Base-by-base conservation (phyloP, 2,329 filamentous ascomycete genomes). In the Alternaria sp. region DNA sequence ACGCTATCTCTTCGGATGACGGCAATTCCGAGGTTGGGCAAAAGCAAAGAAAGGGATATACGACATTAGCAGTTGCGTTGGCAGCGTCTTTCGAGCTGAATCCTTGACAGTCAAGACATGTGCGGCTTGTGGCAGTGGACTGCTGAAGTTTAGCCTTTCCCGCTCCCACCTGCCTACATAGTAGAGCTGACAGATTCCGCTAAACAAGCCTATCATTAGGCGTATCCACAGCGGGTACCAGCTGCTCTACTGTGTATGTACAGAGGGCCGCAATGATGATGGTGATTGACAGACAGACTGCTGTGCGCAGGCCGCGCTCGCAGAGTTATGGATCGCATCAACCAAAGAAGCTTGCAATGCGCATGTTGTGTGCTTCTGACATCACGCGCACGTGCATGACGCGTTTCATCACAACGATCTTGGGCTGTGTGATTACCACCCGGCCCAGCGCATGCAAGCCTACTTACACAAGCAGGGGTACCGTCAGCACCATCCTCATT, bases 321-420 rank as follows among this genome's bases (percentile, higher is more conserved):
- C 41, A 48, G 21, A 21, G 13, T 34, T 28, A 23, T 37, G 17
- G 24, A 55, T 45, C 31, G 39, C 33, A 45, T 37, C 33, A 24
- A 33, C 5, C 1, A n/a, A 4, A 45, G 28, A 33, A 41, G 39
- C 51, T 14, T 23, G 42, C 48, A 37, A 37, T 33, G 54, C 28
- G 46, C 41, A 50, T 17, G n/a, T 17, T 26, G 28, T 17, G 37
- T 51, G 37, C 36, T 31, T 51, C 61, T 68, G 67, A 70, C 66
- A 69, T 70, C 62, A 71, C 60, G 39, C 41, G 52, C 67, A 62
- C 60, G 66, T 66, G 66, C 69, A 71, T 70, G 68, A 71, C 70
- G 68, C 59, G 59, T 68, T 56, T 59, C 53, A 33, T 49, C 54
- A 34, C 34, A 51, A 33, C 48, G 51, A 48, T 57, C 65, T 56